phyloP scores from a whole-genome alignment of 495 filamentous ascomycete genomes.

The Penicillium soppii region DNA sequence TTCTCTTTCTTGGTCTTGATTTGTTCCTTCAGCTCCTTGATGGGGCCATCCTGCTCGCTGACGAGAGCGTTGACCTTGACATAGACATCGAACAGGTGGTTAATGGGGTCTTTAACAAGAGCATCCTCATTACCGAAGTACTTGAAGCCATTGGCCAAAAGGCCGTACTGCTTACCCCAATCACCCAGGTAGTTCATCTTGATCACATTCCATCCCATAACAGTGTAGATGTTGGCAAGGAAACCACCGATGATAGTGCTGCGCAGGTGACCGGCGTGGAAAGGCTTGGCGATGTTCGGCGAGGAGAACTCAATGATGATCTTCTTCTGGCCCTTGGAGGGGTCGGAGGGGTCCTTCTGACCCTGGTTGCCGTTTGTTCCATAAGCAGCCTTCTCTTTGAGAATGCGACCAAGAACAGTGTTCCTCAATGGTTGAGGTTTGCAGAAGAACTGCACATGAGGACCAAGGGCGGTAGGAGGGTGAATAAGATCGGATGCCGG shows the following conservation, averaged over 20 bases:
- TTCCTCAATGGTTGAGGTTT: slow-evolving; percentile 57
- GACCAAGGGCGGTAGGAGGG: slow-evolving; percentile 59
- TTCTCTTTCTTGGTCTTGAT: slow-evolving; percentile 54
- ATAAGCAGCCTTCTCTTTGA: slow-evolving; percentile 58
- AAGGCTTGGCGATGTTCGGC: slow-evolving; percentile 75
- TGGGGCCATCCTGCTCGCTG: slow-evolving; percentile 51
- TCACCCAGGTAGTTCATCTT: slow-evolving; percentile 77
- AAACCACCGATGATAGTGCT: slow-evolving; percentile 78
- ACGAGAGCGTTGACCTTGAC: slow-evolving; percentile 60
- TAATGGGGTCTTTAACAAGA: slow-evolving; percentile 61
- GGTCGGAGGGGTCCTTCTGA: slow-evolving; percentile 65
- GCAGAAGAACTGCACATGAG: slow-evolving; percentile 83
- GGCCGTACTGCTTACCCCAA: slow-evolving; percentile 75
- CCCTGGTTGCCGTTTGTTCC: slow-evolving; percentile 67
- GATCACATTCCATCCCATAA: slow-evolving; percentile 69
- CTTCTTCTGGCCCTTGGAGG: slow-evolving; percentile 69
- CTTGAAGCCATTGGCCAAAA: slow-evolving; percentile 67
- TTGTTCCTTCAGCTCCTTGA: slow-evolving; percentile 55
- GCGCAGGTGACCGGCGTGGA: slow-evolving; percentile 70
- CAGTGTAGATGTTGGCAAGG: slow-evolving; percentile 65
- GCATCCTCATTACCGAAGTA: slow-evolving; percentile 62
- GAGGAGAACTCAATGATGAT: slow-evolving; percentile 72
- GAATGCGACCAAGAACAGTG: slow-evolving; percentile 62
- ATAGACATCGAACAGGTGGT: slow-evolving; percentile 70
- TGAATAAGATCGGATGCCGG: slow-evolving; percentile 74